These are phyloP conservation scores for Salix suchowensis DNA, from an alignment of 345 rosid genomes.

Conservation along the genomic window DNA sequence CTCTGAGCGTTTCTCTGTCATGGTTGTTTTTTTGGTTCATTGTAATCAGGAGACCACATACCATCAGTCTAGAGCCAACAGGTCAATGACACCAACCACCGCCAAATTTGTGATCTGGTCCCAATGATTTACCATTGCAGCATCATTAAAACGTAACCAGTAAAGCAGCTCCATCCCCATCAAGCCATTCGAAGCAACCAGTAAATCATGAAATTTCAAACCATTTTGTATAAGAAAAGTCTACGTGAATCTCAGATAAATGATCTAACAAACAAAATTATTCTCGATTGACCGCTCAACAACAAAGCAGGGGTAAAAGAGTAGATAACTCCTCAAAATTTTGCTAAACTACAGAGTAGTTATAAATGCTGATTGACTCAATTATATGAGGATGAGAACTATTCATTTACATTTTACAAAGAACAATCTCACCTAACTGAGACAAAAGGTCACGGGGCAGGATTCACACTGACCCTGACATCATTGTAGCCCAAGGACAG, in stretches of 20 bases:
- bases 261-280: background rate
- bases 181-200: background rate
- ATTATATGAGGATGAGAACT: background rate
- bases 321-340: background rate
- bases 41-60: background rate
- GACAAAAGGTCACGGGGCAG: background rate
- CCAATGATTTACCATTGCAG: background rate
- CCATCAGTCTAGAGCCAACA: background rate
- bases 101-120: background rate
- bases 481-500: background rate
- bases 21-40: background rate
- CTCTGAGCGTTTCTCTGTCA: background rate
- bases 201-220: background rate
- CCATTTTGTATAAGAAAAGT: background rate
- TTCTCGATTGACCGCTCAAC: background rate
- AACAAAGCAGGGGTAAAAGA: background rate
- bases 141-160: background rate
- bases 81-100: background rate
- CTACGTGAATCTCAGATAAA: background rate
- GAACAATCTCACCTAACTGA: constrained; percentile 8
- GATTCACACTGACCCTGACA: background rate
- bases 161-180: background rate
- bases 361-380: background rate
- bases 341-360: background rate
- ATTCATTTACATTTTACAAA: constrained; percentile 9